phyloP scores from a whole-genome alignment of 2,329 filamentous ascomycete species.

The Neonectria faginata region DNA sequence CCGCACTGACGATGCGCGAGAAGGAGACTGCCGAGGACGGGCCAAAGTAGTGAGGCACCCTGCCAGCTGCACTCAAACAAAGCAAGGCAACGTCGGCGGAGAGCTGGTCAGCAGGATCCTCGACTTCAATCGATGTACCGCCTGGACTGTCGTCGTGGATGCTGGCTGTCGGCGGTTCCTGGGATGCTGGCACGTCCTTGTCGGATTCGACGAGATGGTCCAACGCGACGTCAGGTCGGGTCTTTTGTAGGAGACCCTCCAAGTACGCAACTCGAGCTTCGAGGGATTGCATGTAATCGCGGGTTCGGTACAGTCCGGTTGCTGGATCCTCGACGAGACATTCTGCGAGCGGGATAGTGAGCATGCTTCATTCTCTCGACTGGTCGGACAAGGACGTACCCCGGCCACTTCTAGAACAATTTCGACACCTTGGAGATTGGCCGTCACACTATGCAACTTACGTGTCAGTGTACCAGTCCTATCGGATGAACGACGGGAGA shows the following conservation, averaged over 20 bases:
- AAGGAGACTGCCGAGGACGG: conserved; percentile 34
- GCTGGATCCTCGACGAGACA: conserved; percentile 35
- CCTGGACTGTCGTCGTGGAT: conserved; percentile 4
- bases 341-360: conserved; percentile 14
- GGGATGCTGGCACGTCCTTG: not conserved
- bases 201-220: conserved; percentile 31
- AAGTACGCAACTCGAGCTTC: conserved; percentile 33
- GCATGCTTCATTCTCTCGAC: too few species aligned
- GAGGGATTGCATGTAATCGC: conserved; percentile 34
- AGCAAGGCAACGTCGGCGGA: conserved; percentile 33
- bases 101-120: conserved; percentile 31
- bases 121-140: conserved; percentile 10
- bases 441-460: conserved; percentile 27
- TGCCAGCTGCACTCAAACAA: conserved; percentile 31
- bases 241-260: conserved; percentile 31
- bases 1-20: conserved; percentile 33
- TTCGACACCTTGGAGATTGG: conserved; percentile 27
- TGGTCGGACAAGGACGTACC: not conserved
- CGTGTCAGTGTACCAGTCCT: not conserved
- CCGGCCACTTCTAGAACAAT: conserved; percentile 26
- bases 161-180: not conserved
- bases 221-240: conserved; percentile 28
- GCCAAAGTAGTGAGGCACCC: conserved; percentile 36
- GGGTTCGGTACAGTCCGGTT: conserved; percentile 31
- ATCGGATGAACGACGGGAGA: not conserved